Evolutionary conservation across 2,329 filamentous ascomycete species (phyloP), one percentile per base, ranked within the genome.

Genomic region (Sporothrix protearum): DNA sequence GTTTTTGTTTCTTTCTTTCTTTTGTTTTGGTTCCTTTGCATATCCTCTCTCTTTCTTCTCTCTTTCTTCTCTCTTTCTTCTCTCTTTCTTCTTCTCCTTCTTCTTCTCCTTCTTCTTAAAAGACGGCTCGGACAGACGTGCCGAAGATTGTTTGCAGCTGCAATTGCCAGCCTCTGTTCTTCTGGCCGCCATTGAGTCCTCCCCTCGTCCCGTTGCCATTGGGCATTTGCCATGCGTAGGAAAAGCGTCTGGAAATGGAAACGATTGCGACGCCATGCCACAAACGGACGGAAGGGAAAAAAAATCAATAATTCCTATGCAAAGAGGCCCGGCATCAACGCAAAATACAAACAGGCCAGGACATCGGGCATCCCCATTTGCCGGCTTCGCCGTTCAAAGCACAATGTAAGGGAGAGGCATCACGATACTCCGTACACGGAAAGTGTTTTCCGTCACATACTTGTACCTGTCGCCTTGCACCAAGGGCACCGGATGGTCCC

Each of bases 391-490:
- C n/a, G 36, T 6, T 19, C 19, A 39, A 1, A n/a, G n/a, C 10
- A 19, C 10, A 22, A 61, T n/a, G 55, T 14, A 39, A 61, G 55
- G 55, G 12, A 59, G 30, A n/a, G n/a, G n/a, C n/a, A n/a, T n/a
- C n/a, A n/a, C n/a, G n/a, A n/a, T n/a, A n/a, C n/a, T n/a, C n/a
- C n/a, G n/a, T n/a, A n/a, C n/a, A n/a, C n/a, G n/a, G n/a, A n/a
- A n/a, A n/a, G n/a, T n/a, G n/a, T n/a, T n/a, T 61, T 61, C 12
- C 33, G 8, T 61, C 55, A 61, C 55, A 39, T 61, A 57, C 53
- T 19, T 61, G 55, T 61, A 57, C 53, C 33, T 61, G 55, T 22
- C 30, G 39, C 28, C 8, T 53, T 28, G 3, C 10, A 3, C 12
- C 49, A 14, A 12, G 22, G 25, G 49, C 22, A 12, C 49, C 25